These are phyloP conservation scores for Phanerochaete sordida DNA, from an alignment of 768 basidiomycete genomes.

Conservation along the genomic window DNA sequence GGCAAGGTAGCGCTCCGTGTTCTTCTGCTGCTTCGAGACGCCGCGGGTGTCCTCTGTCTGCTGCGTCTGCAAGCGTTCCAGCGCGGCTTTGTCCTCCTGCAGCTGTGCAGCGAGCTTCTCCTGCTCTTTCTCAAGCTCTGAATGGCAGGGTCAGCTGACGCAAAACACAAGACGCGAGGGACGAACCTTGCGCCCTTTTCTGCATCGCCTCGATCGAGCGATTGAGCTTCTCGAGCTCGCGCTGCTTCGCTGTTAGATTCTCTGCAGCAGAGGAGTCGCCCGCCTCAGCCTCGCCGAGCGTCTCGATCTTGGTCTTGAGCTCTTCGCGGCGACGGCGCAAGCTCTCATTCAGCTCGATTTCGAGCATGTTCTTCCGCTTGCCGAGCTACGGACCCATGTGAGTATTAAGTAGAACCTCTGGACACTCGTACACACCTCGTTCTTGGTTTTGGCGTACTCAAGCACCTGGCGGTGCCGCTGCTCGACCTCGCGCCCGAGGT, in stretches of 20 bases:
- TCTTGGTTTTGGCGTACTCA: constrained; percentile 62
- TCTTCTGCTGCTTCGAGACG: constrained; percentile 92
- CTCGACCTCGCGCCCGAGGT: constrained; percentile 74
- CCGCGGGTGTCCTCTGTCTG: constrained; percentile 85
- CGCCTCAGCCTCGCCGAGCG: constrained; percentile 57
- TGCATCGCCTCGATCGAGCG: constrained; percentile 61
- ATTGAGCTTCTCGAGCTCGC: constrained; percentile 69
- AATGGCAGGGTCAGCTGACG: not conserved
- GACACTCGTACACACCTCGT: constrained; percentile 52
- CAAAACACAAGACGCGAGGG: not conserved
- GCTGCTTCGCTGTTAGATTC: constrained; percentile 61
- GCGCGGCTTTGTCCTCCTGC: constrained; percentile 57
- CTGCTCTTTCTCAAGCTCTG: constrained; percentile 72
- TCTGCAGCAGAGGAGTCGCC: constrained; percentile 57
- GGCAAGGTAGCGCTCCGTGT: constrained; percentile 89
- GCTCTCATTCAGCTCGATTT: constrained; percentile 92
- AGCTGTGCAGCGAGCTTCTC: constrained; percentile 59
- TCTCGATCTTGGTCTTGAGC: constrained; percentile 70
- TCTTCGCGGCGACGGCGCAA: constrained; percentile 79
- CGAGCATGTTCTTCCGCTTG: constrained; percentile 72
- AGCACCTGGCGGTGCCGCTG: constrained; percentile 65
- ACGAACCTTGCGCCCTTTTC: constrained; percentile 57
- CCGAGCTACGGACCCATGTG: constrained; percentile 24
- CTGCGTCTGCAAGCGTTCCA: constrained; percentile 77
- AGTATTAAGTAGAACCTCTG: not conserved